A percentile compares a stretch with the other conserved stretches of the same genome.
Conservation (phyloP, 768 basidiomycete species). For the Leccinum disarticulatum region DNA sequence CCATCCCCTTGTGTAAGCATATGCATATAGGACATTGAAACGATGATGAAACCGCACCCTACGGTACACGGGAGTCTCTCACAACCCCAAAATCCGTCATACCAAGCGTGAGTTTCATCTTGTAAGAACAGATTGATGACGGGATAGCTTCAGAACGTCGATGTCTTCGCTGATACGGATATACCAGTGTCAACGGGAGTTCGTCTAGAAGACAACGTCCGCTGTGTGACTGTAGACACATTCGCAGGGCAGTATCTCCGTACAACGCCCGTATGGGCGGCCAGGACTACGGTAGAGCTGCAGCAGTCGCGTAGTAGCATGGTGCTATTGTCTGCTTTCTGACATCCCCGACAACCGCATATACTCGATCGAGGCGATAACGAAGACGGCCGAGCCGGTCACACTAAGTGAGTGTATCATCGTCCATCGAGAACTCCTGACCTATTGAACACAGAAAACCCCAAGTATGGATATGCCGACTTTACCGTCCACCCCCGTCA, state of each 20-base stretch:
- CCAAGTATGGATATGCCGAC: conserved; percentile 57
- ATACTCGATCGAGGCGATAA: conserved; percentile 37
- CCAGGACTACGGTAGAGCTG: conserved; percentile 71
- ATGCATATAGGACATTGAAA: neutral
- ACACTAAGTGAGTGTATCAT: conserved; percentile 52
- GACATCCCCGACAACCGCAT: conserved; percentile 52
- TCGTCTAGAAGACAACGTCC: conserved; percentile 54
- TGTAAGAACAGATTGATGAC: conserved; percentile 1
- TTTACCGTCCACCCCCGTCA: conserved; percentile 61
- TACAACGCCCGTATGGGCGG: conserved; percentile 61
- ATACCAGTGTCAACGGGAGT: conserved; percentile 53
- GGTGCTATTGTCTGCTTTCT: conserved; percentile 58
- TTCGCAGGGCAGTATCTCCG: conserved; percentile 34
- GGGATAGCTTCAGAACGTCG: conserved; percentile 31
- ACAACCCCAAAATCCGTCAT: conserved; percentile 54
- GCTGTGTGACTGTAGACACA: conserved; percentile 58
- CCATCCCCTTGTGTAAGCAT: neutral
- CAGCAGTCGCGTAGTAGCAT: conserved; percentile 49
- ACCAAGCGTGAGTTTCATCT: conserved; percentile 35
- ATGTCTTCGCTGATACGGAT: conserved; percentile 56
- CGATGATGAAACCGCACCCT: conserved; percentile 42
- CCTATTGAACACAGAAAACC: conserved; percentile 9
- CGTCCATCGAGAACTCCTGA: neutral
- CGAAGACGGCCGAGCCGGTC: conserved; percentile 43
- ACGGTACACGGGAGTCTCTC: conserved; percentile 59